Conservation (phyloP, 2,329 filamentous ascomycete species). For the Calonectria montana region DNA sequence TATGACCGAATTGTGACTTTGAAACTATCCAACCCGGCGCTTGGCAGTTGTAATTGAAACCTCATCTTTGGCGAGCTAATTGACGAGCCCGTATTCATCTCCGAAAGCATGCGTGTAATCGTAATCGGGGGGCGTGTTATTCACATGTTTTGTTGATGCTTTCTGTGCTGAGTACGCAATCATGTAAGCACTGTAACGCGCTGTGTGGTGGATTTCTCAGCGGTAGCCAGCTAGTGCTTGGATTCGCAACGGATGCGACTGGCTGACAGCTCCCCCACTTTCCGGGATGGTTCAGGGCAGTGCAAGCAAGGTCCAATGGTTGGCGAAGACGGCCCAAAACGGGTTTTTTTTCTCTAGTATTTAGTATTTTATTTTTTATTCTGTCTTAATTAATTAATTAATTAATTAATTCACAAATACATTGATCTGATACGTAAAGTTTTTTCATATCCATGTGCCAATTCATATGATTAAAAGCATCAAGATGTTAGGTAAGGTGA, state of each 20-base stretch:
- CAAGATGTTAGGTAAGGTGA: background rate
- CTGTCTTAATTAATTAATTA: background rate
- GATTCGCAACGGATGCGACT: constrained; percentile 7
- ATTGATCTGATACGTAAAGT: background rate
- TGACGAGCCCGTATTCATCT: background rate
- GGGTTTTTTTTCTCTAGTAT: background rate
- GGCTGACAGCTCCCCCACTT: constrained; percentile 6
- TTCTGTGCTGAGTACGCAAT: constrained; percentile 10
- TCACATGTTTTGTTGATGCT: background rate
- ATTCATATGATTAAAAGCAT: background rate
- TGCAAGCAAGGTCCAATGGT: constrained; percentile 2
- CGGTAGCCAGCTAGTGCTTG: background rate
- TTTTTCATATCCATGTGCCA: background rate
- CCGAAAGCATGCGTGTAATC: background rate
- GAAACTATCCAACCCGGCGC: background rate
- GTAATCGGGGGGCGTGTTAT: background rate
- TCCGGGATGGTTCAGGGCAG: constrained; percentile 11
- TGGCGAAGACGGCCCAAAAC: background rate
- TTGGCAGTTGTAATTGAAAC: constrained; percentile 8
- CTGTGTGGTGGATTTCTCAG: background rate
- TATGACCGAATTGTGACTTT: constrained; percentile 4
- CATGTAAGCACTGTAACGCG: constrained; percentile 19
- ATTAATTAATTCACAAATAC: background rate
- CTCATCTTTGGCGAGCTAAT: constrained; percentile 1
- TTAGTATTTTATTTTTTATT: background rate